These are phyloP conservation scores for Salix exigua DNA, from an alignment of 345 rosid species.

Conservation along the genomic window DNA sequence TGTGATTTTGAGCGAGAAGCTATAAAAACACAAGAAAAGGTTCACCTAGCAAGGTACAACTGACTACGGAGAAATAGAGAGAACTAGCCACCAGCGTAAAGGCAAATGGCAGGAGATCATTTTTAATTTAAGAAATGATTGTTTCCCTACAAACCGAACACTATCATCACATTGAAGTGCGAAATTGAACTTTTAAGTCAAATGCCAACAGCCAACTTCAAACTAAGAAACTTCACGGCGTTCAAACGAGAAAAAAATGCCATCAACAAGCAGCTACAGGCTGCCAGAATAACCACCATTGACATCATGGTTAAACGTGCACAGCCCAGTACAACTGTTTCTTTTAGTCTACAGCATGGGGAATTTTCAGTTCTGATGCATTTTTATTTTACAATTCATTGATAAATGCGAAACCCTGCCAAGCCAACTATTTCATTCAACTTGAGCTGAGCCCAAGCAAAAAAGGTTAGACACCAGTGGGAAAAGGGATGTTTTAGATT, in stretches of 20 bases:
- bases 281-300: not conserved
- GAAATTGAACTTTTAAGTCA: not conserved
- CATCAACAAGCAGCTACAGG: not conserved
- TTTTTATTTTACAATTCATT: not conserved
- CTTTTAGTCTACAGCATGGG: not conserved
- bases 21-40: not conserved
- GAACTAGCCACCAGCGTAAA: not conserved
- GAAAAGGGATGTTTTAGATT: not conserved
- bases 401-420: not conserved
- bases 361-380: not conserved
- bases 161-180: not conserved
- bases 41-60: not conserved
- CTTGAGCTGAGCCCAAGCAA: not conserved
- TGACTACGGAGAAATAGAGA: not conserved
- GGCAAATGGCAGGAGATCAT: not conserved
- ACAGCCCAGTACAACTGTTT: not conserved
- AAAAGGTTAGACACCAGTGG: not conserved
- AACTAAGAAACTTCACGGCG: not conserved
- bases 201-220: not conserved
- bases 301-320: not conserved
- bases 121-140: not conserved
- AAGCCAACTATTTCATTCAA: not conserved
- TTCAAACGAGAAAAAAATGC: not conserved
- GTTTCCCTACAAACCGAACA: not conserved
- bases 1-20: not conserved